Base-by-base conservation (phyloP, 1,139 yeast species). In the Barnettozyma hawaiiensis region DNA sequence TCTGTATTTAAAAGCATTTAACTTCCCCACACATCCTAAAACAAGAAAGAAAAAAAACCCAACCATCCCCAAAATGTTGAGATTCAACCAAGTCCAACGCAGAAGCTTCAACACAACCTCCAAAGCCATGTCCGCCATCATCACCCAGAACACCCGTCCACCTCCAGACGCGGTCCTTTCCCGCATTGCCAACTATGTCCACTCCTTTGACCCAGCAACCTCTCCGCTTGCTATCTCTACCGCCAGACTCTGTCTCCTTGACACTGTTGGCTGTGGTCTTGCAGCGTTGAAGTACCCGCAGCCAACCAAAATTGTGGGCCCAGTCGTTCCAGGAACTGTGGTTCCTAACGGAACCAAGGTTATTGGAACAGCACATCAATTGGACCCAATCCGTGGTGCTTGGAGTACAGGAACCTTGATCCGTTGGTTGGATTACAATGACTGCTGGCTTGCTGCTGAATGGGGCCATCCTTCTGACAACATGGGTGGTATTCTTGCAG, bases 401-500 rank as follows among this genome's bases (percentile, higher is more conserved):
- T 76, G 76, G 59, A 64, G 76, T 38, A 71, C 75, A 47, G 81
- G 81, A 10, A 71, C 80, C 18, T 60, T 71, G 48, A 73, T 76
- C 50, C 66, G 82, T 47, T 76, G 81, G 81, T 62, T 76, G 46
- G 82, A 76, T 50, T 76, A 69, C 62, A 76, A 76, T 50, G 81
- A 76, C 58, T 75, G 81, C 59, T 76, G 81, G 81, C 60, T 76
- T 35, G 82, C 82, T 41, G 80, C 80, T 24, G 82, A 76, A 57
- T 76, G 82, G 81, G 82, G 82, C 7, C 81, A 76, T 57, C 81
- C 81, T 22, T 72, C 78, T 18, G 82, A 76, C 56, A 76, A 76
- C 57, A 52, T 76, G 46, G 81, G 81, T 39, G 78, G 78, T 39
- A 75, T 76, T 45, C 59, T 76, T 21, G 78, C 81, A 2, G 77